Percentiles rank a stretch among this genome's conserved stretches.
Conservation (phyloP, 2,329 filamentous ascomycete genomes). For the Hypoxylon sp. region DNA sequence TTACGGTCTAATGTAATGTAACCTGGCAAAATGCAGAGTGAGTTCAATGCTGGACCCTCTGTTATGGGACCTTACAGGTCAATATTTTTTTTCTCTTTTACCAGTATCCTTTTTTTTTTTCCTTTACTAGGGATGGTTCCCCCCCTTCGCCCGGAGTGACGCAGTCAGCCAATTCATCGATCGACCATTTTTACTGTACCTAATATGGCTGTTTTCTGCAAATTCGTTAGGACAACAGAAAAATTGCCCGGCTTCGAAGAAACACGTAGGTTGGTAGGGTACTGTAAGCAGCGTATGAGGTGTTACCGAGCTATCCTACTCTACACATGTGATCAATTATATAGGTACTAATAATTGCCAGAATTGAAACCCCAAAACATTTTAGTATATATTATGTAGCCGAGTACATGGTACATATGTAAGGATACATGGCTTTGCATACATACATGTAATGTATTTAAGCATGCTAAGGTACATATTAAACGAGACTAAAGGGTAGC, state of each 20-base stretch:
- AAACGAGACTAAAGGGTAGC: constrained; percentile 26
- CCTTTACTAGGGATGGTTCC: constrained; percentile 23
- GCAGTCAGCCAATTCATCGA: constrained; percentile 47
- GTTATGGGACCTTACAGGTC: constrained; percentile 48
- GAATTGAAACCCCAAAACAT: constrained; percentile 11
- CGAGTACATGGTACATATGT: constrained; percentile 4
- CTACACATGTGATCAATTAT: constrained; percentile 30
- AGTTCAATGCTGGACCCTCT: constrained; percentile 42
- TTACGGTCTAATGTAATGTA: constrained; percentile 41
- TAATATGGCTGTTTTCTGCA: constrained; percentile 28
- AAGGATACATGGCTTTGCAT: constrained; percentile 19
- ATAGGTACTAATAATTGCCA: constrained; percentile 20
- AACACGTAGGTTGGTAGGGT: constrained; percentile 22
- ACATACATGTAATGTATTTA: not conserved
- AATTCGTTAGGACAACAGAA: constrained; percentile 27
- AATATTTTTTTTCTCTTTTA: constrained; percentile 25
- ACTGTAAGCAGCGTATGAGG: constrained; percentile 33
- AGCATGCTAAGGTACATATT: not conserved
- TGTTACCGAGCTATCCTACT: constrained; percentile 37
- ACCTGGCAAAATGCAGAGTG: constrained; percentile 40
- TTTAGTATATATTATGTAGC: constrained; percentile 1
- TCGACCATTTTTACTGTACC: constrained; percentile 38
- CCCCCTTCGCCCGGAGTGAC: constrained; percentile 48
- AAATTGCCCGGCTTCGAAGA: constrained; percentile 10
- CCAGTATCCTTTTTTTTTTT: constrained; percentile 31